phyloP scores from a whole-genome alignment of 2,329 filamentous ascomycete species.

The Akanthomyces lecanii region DNA sequence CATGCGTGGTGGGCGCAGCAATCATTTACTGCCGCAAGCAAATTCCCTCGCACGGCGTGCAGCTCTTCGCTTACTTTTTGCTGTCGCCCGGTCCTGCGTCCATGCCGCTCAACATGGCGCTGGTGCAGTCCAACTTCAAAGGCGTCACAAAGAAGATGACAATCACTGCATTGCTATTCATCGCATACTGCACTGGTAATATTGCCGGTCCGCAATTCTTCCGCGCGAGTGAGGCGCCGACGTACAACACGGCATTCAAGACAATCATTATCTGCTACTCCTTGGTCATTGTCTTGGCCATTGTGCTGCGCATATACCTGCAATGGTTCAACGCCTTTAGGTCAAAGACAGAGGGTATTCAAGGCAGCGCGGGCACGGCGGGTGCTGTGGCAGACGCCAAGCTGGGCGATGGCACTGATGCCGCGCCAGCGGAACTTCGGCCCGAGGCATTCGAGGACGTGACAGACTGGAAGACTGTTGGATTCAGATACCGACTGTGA shows the following conservation, averaged over 20 bases:
- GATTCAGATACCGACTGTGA: conserved; percentile 54
- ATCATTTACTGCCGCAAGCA: conserved; percentile 46
- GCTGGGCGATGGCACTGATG: conserved; percentile 25
- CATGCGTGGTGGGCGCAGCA: conserved; percentile 49
- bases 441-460: conserved; percentile 51
- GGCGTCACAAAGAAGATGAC: conserved; percentile 59
- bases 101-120: conserved; percentile 51
- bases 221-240: conserved; percentile 43
- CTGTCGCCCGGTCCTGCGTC: conserved; percentile 50
- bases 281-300: conserved; percentile 41
- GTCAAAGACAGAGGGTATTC: conserved; percentile 39
- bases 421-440: conserved; percentile 31
- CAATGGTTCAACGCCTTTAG: conserved; percentile 41
- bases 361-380: conserved; percentile 39
- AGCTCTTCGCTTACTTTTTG: conserved; percentile 56
- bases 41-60: conserved; percentile 37
- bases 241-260: conserved; percentile 50
- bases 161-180: conserved; percentile 51
- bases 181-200: conserved; percentile 54
- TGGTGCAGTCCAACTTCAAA: conserved; percentile 52
- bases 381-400: conserved; percentile 38
- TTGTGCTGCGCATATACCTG: conserved; percentile 45
- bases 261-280: conserved; percentile 55
- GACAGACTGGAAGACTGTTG: conserved; percentile 56
- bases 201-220: conserved; percentile 56